Conservation (phyloP, 2,329 filamentous ascomycete genomes). For the Teratosphaeria pseudoeucalypti region DNA sequence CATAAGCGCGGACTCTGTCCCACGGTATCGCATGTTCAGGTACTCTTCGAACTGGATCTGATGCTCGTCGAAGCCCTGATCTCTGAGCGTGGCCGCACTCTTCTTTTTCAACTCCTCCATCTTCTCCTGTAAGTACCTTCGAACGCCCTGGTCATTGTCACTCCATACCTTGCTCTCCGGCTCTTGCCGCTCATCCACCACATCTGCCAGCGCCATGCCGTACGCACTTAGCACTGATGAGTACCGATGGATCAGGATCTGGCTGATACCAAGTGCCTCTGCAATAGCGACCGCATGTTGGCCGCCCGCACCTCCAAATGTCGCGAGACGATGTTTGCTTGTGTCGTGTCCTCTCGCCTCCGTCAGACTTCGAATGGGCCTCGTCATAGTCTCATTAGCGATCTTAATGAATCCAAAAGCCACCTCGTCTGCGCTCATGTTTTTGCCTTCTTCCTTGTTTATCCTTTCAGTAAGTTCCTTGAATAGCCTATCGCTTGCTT, state of each 20-base stretch:
- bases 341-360: conserved; percentile 90
- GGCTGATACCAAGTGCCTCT: conserved; percentile 69
- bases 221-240: conserved; percentile 85
- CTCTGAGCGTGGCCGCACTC: conserved; percentile 54
- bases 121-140: conserved; percentile 56
- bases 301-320: conserved; percentile 83
- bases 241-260: conserved; percentile 78
- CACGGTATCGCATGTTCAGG: conserved; percentile 84
- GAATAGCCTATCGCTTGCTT: conserved; percentile 66
- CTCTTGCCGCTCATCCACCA: conserved; percentile 83
- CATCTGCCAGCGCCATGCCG: conserved; percentile 85
- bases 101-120: conserved; percentile 72
- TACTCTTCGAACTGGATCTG: conserved; percentile 83
- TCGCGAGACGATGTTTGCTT: conserved; percentile 78
- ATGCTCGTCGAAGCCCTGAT: conserved; percentile 67
- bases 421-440: conserved; percentile 72
- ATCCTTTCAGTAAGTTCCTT: conserved; percentile 66
- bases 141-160: conserved; percentile 45
- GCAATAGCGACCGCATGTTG: conserved; percentile 91
- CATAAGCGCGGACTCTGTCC: conserved; percentile 87
- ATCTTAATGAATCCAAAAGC: conserved; percentile 84
- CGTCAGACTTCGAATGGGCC: conserved; percentile 80
- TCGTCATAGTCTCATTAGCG: conserved; percentile 83
- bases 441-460: conserved; percentile 58
- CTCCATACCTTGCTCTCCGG: conserved; percentile 54